phyloP scores from a whole-genome alignment of 1,284 basidiomycete genomes.

The Microbotryomycetes sp. region DNA sequence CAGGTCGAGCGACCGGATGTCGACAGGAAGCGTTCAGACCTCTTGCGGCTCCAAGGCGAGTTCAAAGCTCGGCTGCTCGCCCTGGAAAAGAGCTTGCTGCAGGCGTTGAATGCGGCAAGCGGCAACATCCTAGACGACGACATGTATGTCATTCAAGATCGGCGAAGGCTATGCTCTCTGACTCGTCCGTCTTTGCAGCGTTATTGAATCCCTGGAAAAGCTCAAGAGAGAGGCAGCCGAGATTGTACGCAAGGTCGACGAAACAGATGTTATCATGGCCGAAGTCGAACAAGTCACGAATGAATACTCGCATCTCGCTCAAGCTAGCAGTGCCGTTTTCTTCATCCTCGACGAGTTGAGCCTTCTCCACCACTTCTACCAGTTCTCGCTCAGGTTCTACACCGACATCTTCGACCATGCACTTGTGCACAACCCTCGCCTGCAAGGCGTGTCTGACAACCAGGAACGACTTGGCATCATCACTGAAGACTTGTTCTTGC shows the following conservation, averaged over 20 bases:
- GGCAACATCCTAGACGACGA: conserved; percentile 99
- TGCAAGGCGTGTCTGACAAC: conserved; percentile 69
- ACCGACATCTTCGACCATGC: conserved; percentile 96
- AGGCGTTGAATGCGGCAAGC: conserved; percentile 92
- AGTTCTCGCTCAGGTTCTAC: conserved; percentile 97
- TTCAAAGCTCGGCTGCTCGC: conserved; percentile 88
- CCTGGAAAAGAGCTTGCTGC: conserved; percentile 84
- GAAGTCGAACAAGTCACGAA: conserved; percentile 93
- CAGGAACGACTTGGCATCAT: conserved; percentile 69
- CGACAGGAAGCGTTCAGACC: conserved; percentile 91
- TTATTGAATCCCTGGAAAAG: conserved; percentile 93
- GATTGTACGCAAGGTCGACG: conserved; percentile 92
- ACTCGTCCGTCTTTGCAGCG: conserved; percentile 40
- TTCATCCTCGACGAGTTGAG: conserved; percentile 95
- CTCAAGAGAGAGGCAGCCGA: conserved; percentile 96
- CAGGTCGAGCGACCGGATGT: conserved; percentile 96
- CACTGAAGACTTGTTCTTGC: conserved; percentile 83
- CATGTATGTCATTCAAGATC: conserved; percentile 48
- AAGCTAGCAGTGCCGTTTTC: conserved; percentile 94
- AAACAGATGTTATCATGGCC: conserved; percentile 90
- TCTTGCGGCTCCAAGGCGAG: conserved; percentile 98
- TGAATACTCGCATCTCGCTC: conserved; percentile 89
- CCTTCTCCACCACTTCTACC: conserved; percentile 94
- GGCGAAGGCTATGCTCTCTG: neutral
- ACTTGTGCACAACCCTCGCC: conserved; percentile 81